Base-by-base conservation (phyloP, 345 rosid species). In the Murraya koenigii region DNA sequence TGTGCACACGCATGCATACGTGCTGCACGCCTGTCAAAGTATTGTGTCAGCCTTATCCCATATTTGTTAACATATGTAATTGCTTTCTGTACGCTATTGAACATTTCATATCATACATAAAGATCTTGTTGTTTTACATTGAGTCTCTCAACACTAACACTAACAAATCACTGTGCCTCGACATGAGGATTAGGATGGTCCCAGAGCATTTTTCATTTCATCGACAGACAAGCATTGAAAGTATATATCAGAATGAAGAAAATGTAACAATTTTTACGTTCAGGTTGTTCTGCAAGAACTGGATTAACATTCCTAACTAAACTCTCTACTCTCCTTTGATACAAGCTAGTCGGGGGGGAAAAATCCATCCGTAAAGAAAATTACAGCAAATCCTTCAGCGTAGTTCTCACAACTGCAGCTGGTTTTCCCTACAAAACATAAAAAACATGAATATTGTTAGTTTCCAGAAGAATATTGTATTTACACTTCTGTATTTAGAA, bases 371-470 rank as follows among this genome's bases (percentile, higher is more conserved):
- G 19, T 11, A 3, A 38, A 36, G 26, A 41, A 76, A 65, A 68
- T 68, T 54, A 87, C 32, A 87, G 87, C 84, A 89, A 79, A 75
- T 90, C 93, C 86, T 79, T 80, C 64, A 86, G 81, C 55, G 87
- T 83, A 36, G 91, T 90, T 82, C 83, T 86, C 49, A 79, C 82
- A 15, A 72, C 74, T 66, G 84, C 54, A 15, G 78, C 77, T 59
- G 79, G 81, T 72, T 88, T 80, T 59, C 72, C 83, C 97, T 88
- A 20, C 83, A 66, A 1, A 63, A 13, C 73, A 55, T 69, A 60
- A 54, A 36, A 58, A 79, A 25, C 32, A 23, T 26, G 30, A 74
- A 41, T n/a, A 26, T 5, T n/a, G 67, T 77, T 69, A 68, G 28
- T 17, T 67, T 52, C 22, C 56, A 17, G 7, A 22, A 49, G 2